phyloP scores from a whole-genome alignment of 345 rosid species.

The Citrus glauca region DNA sequence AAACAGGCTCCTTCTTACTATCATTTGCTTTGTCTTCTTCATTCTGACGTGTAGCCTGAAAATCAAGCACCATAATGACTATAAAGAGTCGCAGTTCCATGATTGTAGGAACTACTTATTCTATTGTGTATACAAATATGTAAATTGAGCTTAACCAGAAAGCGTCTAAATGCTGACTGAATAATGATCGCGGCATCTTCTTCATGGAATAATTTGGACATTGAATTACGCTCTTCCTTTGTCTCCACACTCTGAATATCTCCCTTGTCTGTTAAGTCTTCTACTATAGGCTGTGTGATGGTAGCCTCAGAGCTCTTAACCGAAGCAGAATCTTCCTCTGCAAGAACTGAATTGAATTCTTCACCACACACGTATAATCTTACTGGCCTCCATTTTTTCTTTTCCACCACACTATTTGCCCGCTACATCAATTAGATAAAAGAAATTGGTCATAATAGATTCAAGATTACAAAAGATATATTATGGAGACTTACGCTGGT shows the following conservation, averaged over 20 bases:
- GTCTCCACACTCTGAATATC: slow-evolving; percentile 30
- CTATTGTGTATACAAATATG: background rate
- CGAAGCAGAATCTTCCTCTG: slow-evolving; percentile 77
- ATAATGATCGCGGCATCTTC: slow-evolving; percentile 77
- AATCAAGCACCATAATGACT: background rate
- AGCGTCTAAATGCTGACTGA: slow-evolving; percentile 68
- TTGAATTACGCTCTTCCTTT: slow-evolving; percentile 45
- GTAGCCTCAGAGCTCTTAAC: slow-evolving; percentile 54
- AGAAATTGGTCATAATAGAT: background rate
- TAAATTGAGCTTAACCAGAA: slow-evolving; percentile 37
- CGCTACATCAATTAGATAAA: slow-evolving; percentile 12
- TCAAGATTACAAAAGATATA: background rate
- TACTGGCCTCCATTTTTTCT: slow-evolving; percentile 62
- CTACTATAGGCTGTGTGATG: slow-evolving; percentile 32
- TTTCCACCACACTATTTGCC: slow-evolving; percentile 53
- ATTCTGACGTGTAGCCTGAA: slow-evolving; percentile 36
- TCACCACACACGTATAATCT: slow-evolving; percentile 76
- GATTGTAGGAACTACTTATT: background rate
- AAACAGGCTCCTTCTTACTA: slow-evolving; percentile 19
- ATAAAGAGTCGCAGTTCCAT: background rate
- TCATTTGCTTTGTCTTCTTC: slow-evolving; percentile 22
- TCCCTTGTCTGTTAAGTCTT: slow-evolving; percentile 18
- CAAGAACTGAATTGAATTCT: slow-evolving; percentile 68
- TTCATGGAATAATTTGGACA: slow-evolving; percentile 42
- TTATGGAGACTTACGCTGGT: slow-evolving; percentile 34